These are phyloP conservation scores for Pseudogymnoascus sp. DNA, from an alignment of 2,329 filamentous ascomycete species.

Conservation along the genomic window DNA sequence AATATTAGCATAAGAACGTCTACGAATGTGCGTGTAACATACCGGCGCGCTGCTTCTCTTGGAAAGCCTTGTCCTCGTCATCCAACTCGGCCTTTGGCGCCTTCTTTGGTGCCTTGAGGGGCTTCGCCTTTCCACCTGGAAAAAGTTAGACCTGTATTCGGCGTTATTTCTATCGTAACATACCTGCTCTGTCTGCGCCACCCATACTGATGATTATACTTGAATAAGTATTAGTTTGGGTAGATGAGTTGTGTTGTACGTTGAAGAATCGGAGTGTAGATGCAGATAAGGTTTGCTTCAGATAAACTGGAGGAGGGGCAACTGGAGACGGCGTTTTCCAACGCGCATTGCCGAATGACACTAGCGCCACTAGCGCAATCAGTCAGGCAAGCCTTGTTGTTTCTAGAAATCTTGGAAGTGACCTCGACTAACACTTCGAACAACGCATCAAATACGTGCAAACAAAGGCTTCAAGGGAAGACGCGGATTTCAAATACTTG, in stretches of 20 bases:
- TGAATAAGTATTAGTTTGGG: constrained; percentile 5
- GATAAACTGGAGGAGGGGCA: constrained; percentile 8
- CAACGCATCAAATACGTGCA: constrained; percentile 1
- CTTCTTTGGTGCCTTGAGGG: constrained; percentile 85
- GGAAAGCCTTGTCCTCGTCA: constrained; percentile 76
- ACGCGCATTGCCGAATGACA: neutral
- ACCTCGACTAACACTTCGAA: neutral
- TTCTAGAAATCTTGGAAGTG: constrained; percentile 2
- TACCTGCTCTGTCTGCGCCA: constrained; percentile 59
- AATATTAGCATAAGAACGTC: constrained; percentile 10
- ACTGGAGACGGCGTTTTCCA: constrained; percentile 5
- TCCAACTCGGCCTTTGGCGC: constrained; percentile 64
- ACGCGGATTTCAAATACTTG: neutral
- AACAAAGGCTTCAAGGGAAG: neutral
- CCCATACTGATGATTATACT: constrained; percentile 42
- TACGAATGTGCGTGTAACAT: constrained; percentile 30
- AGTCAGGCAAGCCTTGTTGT: constrained; percentile 2
- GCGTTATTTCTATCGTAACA: constrained; percentile 15
- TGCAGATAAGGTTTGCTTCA: constrained; percentile 7
- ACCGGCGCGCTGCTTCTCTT: constrained; percentile 80
- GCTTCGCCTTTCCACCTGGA: constrained; percentile 72
- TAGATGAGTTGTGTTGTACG: constrained; percentile 1
- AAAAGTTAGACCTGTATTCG: constrained; percentile 16
- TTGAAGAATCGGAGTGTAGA: constrained; percentile 7
- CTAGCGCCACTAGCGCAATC: constrained; percentile 3